A percentile compares a stretch with the other conserved stretches of the same genome.
phyloP scores from a whole-genome alignment of 1,139 yeast species.

The Suhomyces terraborum region DNA sequence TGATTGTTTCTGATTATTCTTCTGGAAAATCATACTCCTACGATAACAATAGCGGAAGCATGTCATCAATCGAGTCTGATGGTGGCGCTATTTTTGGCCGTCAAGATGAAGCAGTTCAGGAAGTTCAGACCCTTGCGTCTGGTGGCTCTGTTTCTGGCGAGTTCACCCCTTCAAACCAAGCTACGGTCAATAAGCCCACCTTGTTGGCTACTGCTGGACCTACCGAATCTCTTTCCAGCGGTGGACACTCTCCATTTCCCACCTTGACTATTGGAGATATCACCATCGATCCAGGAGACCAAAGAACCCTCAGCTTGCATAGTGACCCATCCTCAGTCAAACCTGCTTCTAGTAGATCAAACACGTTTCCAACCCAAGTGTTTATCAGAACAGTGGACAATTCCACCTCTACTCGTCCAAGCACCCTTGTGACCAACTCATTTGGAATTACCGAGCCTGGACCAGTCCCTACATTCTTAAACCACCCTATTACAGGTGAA shows the following conservation, averaged over 20 bases:
- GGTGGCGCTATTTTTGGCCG: constrained; percentile 70
- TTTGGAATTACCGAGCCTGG: constrained; percentile 1
- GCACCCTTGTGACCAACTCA: constrained; percentile 3
- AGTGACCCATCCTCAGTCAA: not conserved
- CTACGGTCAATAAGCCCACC: constrained; percentile 9
- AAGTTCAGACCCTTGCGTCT: constrained; percentile 42
- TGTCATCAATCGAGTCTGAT: constrained; percentile 66
- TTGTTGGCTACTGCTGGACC: constrained; percentile 18
- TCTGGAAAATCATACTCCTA: constrained; percentile 71
- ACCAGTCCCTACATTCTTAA: constrained; percentile 14
- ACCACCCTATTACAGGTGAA: constrained; percentile 19
- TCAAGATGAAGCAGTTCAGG: constrained; percentile 47
- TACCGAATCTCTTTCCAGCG: constrained; percentile 13
- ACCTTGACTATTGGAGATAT: constrained; percentile 9
- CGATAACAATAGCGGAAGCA: constrained; percentile 62
- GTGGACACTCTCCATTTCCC: constrained; percentile 19
- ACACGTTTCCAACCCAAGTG: constrained; percentile 4
- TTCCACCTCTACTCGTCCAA: constrained; percentile 4
- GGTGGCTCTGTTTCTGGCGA: constrained; percentile 19
- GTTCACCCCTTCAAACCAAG: constrained; percentile 3
- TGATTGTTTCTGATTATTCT: constrained; percentile 76
- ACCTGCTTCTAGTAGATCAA: constrained; percentile 3
- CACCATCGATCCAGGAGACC: constrained; percentile 7
- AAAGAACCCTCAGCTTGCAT: constrained; percentile 7
- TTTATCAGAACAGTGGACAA: constrained; percentile 15